These are phyloP conservation scores for Astrephomene gubernaculifera DNA, from an alignment of 139 green algal genomes.

Conservation along the genomic window DNA sequence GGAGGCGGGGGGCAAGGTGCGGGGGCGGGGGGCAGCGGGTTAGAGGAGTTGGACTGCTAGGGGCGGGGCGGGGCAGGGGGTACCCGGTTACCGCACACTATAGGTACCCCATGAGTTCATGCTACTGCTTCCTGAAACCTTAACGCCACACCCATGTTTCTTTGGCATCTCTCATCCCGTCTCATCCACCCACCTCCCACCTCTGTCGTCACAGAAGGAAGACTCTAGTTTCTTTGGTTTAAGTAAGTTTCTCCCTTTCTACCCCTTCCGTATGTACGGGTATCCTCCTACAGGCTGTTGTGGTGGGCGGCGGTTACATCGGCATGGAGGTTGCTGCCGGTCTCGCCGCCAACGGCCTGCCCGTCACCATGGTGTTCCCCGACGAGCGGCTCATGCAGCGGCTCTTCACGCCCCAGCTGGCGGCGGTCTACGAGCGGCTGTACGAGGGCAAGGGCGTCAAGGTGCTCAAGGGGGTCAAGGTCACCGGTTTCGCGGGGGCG, in stretches of 20 bases:
- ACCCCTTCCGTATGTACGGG: too few species aligned
- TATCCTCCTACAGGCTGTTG: conserved; percentile 74
- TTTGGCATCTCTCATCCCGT: too few species aligned
- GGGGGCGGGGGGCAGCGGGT: too few species aligned
- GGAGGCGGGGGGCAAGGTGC: not conserved
- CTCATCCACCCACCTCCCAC: too few species aligned
- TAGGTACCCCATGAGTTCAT: too few species aligned
- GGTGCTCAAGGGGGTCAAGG: conserved; percentile 50
- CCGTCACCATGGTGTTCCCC: conserved; percentile 89
- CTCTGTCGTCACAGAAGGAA: too few species aligned
- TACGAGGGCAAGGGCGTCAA: conserved; percentile 75
- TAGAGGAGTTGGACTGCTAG: not conserved
- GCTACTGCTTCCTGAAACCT: too few species aligned
- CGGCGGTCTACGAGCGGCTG: conserved; percentile 80
- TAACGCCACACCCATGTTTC: too few species aligned
- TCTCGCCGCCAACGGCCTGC: conserved; percentile 79
- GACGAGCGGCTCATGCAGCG: conserved; percentile 82
- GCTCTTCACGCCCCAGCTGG: conserved; percentile 85
- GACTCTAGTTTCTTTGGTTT: too few species aligned
- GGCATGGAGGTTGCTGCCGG: conserved; percentile 81
- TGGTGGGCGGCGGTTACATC: conserved; percentile 96
- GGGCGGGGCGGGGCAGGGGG: too few species aligned
- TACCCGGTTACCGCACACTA: not conserved
- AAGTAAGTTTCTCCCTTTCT: too few species aligned
- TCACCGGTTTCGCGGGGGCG: conserved; percentile 62